A percentile compares a stretch with the other conserved stretches of the same genome.
These are phyloP conservation scores for Leccinum uliginosum DNA, from an alignment of 768 basidiomycete genomes.

Conservation along the genomic window DNA sequence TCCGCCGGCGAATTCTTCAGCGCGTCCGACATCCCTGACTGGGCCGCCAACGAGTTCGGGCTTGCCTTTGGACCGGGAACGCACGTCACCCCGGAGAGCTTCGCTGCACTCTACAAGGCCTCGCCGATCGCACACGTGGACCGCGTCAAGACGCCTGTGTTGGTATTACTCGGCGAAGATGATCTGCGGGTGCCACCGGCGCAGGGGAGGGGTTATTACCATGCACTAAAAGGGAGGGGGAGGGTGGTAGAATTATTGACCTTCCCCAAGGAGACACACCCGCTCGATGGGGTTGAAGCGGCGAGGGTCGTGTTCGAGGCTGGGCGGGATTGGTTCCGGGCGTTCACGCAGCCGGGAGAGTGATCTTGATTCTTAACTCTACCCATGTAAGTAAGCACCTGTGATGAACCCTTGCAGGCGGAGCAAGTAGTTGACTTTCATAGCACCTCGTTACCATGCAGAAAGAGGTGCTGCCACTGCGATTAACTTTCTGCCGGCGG, in stretches of 20 bases:
- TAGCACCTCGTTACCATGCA: no score
- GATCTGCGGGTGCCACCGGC: constrained; percentile 61
- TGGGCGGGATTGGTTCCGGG: constrained; percentile 46
- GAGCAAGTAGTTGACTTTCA: no score
- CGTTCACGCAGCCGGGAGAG: constrained; percentile 6
- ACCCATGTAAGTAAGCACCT: neutral
- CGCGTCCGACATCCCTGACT: constrained; percentile 65
- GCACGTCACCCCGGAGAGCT: constrained; percentile 44
- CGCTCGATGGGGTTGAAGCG: constrained; percentile 61
- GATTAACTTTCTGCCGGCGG: no score
- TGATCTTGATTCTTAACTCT: neutral
- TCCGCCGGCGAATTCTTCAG: constrained; percentile 49
- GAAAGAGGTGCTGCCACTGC: no score
- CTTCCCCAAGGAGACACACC: constrained; percentile 60
- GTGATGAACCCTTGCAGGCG: neutral
- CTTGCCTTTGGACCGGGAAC: constrained; percentile 31
- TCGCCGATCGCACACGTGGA: constrained; percentile 60
- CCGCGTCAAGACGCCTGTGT: constrained; percentile 48
- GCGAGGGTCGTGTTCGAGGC: constrained; percentile 50
- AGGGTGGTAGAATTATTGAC: constrained; percentile 52
- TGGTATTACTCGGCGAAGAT: constrained; percentile 54
- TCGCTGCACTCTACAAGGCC: constrained; percentile 38
- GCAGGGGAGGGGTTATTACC: constrained; percentile 50
- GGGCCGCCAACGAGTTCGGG: constrained; percentile 45
- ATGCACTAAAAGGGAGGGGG: constrained; percentile 39